Conservation (phyloP, 108 stramenopile species). For the Nannochloropsis oceanica region DNA sequence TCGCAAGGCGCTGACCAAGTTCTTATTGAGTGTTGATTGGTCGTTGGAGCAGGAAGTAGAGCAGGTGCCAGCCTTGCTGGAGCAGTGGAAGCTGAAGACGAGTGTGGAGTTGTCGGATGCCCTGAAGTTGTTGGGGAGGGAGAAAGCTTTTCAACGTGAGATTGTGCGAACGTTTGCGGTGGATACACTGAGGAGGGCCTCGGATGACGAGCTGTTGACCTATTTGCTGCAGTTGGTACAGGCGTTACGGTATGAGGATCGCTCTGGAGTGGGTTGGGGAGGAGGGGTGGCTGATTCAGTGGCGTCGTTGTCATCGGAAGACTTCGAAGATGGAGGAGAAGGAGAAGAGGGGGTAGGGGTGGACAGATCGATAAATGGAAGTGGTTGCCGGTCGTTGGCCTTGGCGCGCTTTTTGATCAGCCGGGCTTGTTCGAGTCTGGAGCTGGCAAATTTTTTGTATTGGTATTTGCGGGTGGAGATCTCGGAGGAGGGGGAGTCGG, state of each 20-base stretch:
- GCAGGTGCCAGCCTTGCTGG: conserved; percentile 77
- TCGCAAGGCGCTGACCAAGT: conserved; percentile 76
- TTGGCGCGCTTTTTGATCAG: conserved; percentile 75
- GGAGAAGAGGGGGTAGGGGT: background rate
- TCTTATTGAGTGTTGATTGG: conserved; percentile 91
- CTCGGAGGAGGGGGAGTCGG: conserved; percentile 51
- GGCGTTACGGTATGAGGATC: conserved; percentile 84
- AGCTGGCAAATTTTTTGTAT: conserved; percentile 80
- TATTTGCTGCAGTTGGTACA: conserved; percentile 94
- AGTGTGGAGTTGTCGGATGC: conserved; percentile 92
- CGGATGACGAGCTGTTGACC: conserved; percentile 78
- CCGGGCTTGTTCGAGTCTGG: conserved; percentile 63
- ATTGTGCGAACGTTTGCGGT: conserved; percentile 81
- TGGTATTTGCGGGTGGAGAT: conserved; percentile 83
- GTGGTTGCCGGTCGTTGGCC: conserved; percentile 27
- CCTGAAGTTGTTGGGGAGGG: conserved; percentile 78
- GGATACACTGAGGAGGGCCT: conserved; percentile 63
- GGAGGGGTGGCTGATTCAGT: background rate
- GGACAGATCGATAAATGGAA: background rate
- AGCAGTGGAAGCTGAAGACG: conserved; percentile 77
- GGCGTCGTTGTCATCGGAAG: background rate
- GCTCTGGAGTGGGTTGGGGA: background rate
- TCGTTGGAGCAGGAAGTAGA: conserved; percentile 73
- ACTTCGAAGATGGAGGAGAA: background rate
- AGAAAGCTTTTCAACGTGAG: conserved; percentile 70